Base-by-base conservation (phyloP, 1,139 yeast species). In the Geotrichum australiense region DNA sequence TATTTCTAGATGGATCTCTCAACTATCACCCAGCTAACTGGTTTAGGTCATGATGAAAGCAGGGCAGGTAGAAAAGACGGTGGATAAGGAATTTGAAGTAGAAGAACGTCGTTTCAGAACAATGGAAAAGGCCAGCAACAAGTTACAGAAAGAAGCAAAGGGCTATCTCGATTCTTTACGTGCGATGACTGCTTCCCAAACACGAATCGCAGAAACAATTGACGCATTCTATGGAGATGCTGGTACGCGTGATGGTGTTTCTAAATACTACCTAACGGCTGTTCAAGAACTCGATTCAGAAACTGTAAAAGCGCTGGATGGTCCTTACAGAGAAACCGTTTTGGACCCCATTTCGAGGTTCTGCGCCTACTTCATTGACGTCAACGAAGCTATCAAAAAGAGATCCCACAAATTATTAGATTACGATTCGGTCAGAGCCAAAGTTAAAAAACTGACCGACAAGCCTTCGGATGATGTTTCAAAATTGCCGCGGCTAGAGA, bases 111-210 rank as follows among this genome's bases (percentile, higher is more conserved):
- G 98, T 52, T 91, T 80, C 69, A 76, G 80, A 36, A 59, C 64
- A 3, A 62, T 91, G 55, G 89, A 86, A 58, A 75, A 79, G 37
- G 93, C 96, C 0, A 96, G 96, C 20, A 72, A 68, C 44, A 80
- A 75, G 52, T 67, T 91, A 42, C 96, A 86, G 57, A 84, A 81
- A 62, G 94, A 94, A 49, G 82, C 96, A 41, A 91, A 89, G 63
- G 96, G 96, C 0, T 91, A 86, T 59, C 70, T 91, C 57, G 98
- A 93, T 61, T 80, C 96, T 1, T 65, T 91, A 48, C 60, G 73
- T 68, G 96, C 96, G 5, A 94, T 91, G 59, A 89, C 97, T 1
- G 95, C 96, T 11, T 79, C 97, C 0, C 98, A 93, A 64, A 93
- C 91, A 18, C 80, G 91, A 10, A 93, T 91, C 66, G 96, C 97